A percentile compares a stretch with the other conserved stretches of the same genome.
Evolutionary conservation across 164 flowering plant genomes (phyloP).

Genomic region (Macadamia integrifolia): DNA sequence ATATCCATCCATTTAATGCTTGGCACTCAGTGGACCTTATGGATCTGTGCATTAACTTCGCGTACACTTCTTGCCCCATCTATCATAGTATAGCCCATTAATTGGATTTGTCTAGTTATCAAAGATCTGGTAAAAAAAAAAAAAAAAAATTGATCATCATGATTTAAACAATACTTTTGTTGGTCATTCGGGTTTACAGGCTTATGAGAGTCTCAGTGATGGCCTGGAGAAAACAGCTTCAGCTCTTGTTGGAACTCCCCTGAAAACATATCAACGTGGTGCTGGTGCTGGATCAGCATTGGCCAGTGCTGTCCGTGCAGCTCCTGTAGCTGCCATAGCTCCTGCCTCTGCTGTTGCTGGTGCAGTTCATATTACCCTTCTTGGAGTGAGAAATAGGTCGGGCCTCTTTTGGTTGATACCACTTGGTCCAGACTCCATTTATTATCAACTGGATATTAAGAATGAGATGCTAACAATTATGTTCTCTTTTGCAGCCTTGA

Average conservation of each 20-base stretch:
- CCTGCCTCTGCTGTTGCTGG: constrained; percentile 87
- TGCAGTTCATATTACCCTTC: constrained; percentile 82
- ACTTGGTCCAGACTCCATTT: background rate
- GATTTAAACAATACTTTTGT: too few species aligned
- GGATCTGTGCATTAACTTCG: too few species aligned
- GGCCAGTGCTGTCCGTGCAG: constrained; percentile 73
- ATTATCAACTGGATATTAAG: background rate
- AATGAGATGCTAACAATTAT: constrained; percentile 1
- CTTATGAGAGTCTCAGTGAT: constrained; percentile 76
- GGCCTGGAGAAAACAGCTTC: constrained; percentile 85
- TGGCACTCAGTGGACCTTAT: too few species aligned
- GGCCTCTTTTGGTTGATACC: background rate
- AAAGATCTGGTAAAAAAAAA: too few species aligned
- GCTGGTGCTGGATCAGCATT: constrained; percentile 84
- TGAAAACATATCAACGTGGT: constrained; percentile 76
- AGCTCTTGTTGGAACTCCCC: constrained; percentile 69
- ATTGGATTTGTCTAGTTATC: too few species aligned
- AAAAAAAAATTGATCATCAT: too few species aligned
- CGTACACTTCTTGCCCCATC: too few species aligned
- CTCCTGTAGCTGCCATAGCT: constrained; percentile 89
- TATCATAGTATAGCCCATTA: too few species aligned
- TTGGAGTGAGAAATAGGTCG: constrained; percentile 95
- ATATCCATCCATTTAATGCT: too few species aligned
- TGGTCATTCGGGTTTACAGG: constrained; percentile 39
- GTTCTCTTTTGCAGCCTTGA: constrained; percentile 63